A percentile compares a stretch with the other conserved stretches of the same genome.
These are phyloP conservation scores for Podospora fimiseda DNA, from an alignment of 495 filamentous ascomycete species.

Conservation along the genomic window DNA sequence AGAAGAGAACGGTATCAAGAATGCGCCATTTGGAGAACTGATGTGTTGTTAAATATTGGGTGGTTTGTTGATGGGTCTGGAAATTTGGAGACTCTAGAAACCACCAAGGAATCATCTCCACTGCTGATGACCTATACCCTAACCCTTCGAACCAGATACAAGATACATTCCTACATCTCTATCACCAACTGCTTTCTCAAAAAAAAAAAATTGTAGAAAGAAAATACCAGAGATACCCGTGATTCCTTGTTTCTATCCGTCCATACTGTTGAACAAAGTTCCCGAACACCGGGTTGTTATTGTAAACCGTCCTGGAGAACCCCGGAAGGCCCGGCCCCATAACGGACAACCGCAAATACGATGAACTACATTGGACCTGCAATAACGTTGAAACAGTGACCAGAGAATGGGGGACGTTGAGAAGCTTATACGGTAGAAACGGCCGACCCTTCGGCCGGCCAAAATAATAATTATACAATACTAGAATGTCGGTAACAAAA, in stretches of 20 bases:
- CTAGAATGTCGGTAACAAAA: slow-evolving; percentile 28
- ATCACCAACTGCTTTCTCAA: neutral
- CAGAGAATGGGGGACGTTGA: neutral
- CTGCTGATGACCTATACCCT: slow-evolving; percentile 7
- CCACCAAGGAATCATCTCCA: slow-evolving; percentile 5
- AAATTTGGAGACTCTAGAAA: slow-evolving; percentile 5
- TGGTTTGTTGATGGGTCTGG: neutral
- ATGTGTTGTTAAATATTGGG: neutral
- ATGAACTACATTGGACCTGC: too few species aligned
- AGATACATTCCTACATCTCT: too few species aligned
- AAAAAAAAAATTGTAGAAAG: too few species aligned
- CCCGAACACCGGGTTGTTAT: neutral
- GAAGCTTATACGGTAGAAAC: neutral
- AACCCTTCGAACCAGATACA: slow-evolving; percentile 7
- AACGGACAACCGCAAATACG: too few species aligned
- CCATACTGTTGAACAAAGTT: neutral
- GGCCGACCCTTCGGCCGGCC: neutral
- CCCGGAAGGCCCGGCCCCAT: slow-evolving; percentile 3
- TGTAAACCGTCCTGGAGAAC: neutral
- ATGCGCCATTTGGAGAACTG: slow-evolving; percentile 22
- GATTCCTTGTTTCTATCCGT: too few species aligned
- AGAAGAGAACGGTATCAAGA: neutral
- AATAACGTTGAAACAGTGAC: too few species aligned
- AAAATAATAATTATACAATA: slow-evolving; percentile 38
- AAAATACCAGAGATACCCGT: too few species aligned